phyloP scores from a whole-genome alignment of 495 filamentous ascomycete species.

The Friedmanniomyces endolithicus region DNA sequence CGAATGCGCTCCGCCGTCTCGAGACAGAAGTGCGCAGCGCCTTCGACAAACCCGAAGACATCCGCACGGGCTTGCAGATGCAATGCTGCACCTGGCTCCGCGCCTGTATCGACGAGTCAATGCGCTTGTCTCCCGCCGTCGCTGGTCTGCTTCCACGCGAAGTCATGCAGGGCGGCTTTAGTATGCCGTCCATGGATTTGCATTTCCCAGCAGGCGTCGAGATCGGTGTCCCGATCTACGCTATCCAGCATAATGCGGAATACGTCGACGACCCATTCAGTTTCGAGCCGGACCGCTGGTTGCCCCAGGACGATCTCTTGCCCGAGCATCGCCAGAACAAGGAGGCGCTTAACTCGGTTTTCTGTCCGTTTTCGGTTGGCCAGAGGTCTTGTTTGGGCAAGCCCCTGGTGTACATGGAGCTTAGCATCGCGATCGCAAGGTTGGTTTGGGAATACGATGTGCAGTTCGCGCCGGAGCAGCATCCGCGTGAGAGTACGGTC shows the following conservation, averaged over 20 bases:
- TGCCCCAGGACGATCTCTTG: conserved; percentile 1
- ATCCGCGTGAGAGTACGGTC: neutral
- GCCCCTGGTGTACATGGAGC: conserved; percentile 7
- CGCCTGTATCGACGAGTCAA: conserved; percentile 52
- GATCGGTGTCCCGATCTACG: conserved; percentile 23
- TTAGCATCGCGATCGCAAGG: conserved; percentile 6
- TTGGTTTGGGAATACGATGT: conserved; percentile 6
- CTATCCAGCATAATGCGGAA: conserved; percentile 25
- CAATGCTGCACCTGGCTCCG: conserved; percentile 42
- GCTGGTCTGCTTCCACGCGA: conserved; percentile 46
- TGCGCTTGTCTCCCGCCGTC: conserved; percentile 58
- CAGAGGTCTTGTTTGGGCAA: conserved; percentile 48
- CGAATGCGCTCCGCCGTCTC: conserved; percentile 34
- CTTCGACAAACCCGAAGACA: conserved; percentile 44
- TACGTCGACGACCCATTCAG: conserved; percentile 19
- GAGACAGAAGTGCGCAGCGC: conserved; percentile 40
- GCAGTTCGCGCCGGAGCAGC: neutral
- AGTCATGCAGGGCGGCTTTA: conserved; percentile 48
- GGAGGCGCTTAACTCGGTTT: conserved; percentile 32
- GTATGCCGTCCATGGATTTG: conserved; percentile 41
- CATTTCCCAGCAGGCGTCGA: conserved; percentile 19
- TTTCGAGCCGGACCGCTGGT: conserved; percentile 24
- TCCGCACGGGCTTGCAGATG: conserved; percentile 36
- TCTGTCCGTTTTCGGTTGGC: conserved; percentile 47
- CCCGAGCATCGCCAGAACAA: neutral